Evolutionary conservation across 176 grass and related monocot species (phyloP), one percentile per base, ranked within the genome.

Genomic region (maize (Zea mays)): DNA sequence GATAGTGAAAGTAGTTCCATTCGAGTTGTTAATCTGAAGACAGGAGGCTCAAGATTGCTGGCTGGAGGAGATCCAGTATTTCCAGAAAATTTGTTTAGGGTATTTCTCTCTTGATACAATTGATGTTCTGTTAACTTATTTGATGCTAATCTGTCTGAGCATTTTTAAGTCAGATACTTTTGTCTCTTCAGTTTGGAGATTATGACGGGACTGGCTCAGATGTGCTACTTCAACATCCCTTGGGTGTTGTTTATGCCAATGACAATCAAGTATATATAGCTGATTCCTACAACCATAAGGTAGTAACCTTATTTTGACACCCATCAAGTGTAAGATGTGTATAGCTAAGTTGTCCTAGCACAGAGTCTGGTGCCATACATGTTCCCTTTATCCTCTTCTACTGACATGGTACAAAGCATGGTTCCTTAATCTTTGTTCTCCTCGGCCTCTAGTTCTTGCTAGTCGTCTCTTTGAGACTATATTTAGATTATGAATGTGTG

Each of bases 1-100:
- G 96, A 98, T 81, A 98, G 96, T 87, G 96, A 98, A 88, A 98
- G 92, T 76, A 94, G 96, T 82, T 98, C 96, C 57, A 92, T 98
- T 82, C 83, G 96, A 90, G 87, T 71, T 74, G 89, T 98, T 90
- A 88, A 92, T 90, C 68, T 94, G 80, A 94, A 90, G 73, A 86
- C 87, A 75, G 96, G 96, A 75, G 89, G 92, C 38, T 98, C 96
- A 69, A 94, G 83, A 85, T 88, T 85, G 78, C 88, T 98, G 57
- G 96, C 89, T 85, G 96, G 96, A 79, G 95, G 96, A 48, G 96
- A 98, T 68, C 81, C 92, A 66, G 65, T 83, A 38, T 88, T 98
- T 77, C 74, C 92, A 79, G 96, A 98, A 64, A 98, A 98, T 77
- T 94, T 98, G 68, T 98, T 98, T 84, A 94, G 89, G 89, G 96